These are phyloP conservation scores for Kalmusia sp. DNA, from an alignment of 2,329 filamentous ascomycete genomes.

Conservation along the genomic window DNA sequence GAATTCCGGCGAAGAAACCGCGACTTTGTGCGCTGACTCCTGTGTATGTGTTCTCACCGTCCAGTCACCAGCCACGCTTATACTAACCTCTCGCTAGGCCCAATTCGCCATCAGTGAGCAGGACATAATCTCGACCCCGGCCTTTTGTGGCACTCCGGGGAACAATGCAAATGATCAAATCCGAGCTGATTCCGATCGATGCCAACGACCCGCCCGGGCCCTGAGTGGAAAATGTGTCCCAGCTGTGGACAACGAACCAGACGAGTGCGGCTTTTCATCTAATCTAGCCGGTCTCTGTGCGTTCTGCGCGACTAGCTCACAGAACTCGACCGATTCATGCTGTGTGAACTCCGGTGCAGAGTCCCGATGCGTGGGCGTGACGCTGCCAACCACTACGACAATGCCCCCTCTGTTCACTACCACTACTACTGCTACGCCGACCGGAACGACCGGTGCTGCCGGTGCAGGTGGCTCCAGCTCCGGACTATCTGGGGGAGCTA, in stretches of 20 bases:
- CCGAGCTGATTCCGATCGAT: constrained; percentile 90
- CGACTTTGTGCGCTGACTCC: constrained; percentile 85
- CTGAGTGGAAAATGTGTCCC: constrained; percentile 77
- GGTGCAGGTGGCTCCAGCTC: constrained; percentile 40
- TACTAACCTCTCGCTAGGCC: constrained; percentile 60
- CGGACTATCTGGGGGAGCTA: constrained; percentile 80
- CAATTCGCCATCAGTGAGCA: constrained; percentile 89
- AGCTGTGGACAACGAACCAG: constrained; percentile 79
- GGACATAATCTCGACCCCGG: constrained; percentile 75
- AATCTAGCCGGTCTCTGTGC: constrained; percentile 79
- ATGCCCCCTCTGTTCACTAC: constrained; percentile 66
- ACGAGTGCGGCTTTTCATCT: constrained; percentile 84
- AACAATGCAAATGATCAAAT: constrained; percentile 76
- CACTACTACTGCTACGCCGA: constrained; percentile 65
- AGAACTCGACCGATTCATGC: constrained; percentile 94
- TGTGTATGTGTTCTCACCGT: constrained; percentile 66
- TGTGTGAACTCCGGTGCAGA: constrained; percentile 84
- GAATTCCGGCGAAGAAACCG: constrained; percentile 63
- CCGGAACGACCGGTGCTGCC: constrained; percentile 35
- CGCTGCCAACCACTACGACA: constrained; percentile 73
- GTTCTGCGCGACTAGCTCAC: constrained; percentile 82
- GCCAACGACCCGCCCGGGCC: constrained; percentile 80
- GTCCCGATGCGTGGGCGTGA: constrained; percentile 75
- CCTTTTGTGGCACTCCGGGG: constrained; percentile 73
- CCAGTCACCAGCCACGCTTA: constrained; percentile 21